These are phyloP conservation scores for Hordeum vulgare DNA, from an alignment of 176 grass and related monocot genomes.

Conservation along the genomic window DNA sequence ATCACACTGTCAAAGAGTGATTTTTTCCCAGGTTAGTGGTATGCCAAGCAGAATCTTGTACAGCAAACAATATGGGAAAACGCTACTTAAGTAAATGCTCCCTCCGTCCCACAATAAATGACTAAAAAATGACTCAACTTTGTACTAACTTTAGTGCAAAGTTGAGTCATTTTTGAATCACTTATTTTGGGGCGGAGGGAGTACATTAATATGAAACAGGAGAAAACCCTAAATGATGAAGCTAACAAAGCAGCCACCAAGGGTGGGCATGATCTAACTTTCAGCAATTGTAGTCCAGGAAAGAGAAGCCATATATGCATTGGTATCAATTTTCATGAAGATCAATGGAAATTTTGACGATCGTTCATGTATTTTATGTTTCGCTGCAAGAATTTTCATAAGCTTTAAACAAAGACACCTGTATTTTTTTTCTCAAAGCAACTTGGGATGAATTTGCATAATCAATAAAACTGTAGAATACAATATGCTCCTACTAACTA, in stretches of 20 bases:
- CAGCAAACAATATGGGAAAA: neutral
- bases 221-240: neutral
- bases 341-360: neutral
- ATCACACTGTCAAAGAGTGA: slow-evolving; percentile 57
- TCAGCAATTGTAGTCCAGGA: neutral
- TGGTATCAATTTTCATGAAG: neutral
- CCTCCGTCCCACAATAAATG: no score
- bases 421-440: neutral
- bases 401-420: neutral
- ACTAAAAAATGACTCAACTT: no score
- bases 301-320: neutral
- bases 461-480: neutral
- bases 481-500: neutral
- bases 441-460: neutral
- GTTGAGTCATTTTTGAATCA: no score
- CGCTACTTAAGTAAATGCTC: neutral
- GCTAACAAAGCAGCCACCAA: neutral
- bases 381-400: neutral
- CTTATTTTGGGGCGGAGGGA: no score
- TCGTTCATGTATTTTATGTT: neutral
- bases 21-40: neutral
- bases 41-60: neutral
- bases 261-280: neutral
- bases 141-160: no score
- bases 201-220: neutral